Evolutionary conservation across 371 early-diverging fungal species (phyloP), one percentile per base, ranked within the genome.

Genomic region (Mucor plumbeus): DNA sequence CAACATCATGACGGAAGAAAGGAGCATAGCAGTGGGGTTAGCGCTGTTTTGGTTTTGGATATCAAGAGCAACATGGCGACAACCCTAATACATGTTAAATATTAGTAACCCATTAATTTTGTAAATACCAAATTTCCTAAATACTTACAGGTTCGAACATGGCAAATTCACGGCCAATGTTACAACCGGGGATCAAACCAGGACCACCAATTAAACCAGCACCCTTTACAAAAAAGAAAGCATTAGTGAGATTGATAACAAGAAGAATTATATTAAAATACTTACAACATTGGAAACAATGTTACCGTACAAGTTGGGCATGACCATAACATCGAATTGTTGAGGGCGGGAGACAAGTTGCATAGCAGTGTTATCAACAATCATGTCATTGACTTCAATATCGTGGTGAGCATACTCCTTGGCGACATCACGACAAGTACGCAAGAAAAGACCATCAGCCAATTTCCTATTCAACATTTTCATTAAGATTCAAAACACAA

Each of bases 361-460:
- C 99, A 98, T 98, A 61, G 98, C 92, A 56, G 97, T 92, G 86
- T 97, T 97, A 83, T 98, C 99, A 68, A 98, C 98, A 82, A 98
- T 97, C 98, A 98, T 97, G 80, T 97, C 97, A 69, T 94, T 89
- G 75, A 94, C 92, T 82, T 90, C 81, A 79, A 98, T 93, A 47
- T 94, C 94, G 50, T 88, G 87, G 71, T 83, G 78, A 69, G 90
- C 86, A 81, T 98, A 98, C 79, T 92, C 91, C 83, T 97, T 90
- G 66, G 95, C 90, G 34, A 98, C 90, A 11, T 94, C 93, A 57
- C 95, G 92, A 86, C 95, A 97, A 41, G 92, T 92, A 68, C 92
- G 90, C 68, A 98, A 86, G 88, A 98, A 98, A 58, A 98, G 89
- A 68, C 99, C 99, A 81, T 98, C 99, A 61, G 92, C 96, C 60